Evolutionary conservation across 208 protist genomes (phyloP), one percentile per base, ranked within the genome.

Genomic region (Leishmania arabica): DNA sequence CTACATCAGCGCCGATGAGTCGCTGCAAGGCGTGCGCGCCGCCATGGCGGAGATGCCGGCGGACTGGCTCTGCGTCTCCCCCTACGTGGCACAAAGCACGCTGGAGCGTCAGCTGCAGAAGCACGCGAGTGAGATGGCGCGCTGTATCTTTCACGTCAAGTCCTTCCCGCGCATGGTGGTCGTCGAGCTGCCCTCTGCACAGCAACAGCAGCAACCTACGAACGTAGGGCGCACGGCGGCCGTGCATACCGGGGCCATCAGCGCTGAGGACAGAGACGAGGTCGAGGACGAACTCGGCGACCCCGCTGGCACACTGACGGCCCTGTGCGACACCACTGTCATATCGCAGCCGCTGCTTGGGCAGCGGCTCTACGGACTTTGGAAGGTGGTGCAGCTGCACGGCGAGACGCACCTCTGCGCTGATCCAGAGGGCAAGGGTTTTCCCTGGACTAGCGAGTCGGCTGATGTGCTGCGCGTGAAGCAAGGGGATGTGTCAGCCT

Each of bases 1-100:
- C n/a, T 95, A 93, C 80, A 49, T 95, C 56, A 91, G 88, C 79
- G 85, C 85, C 1, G 92, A 95, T 71, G 84, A 88, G 40, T 82
- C 86, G 7, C 53, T 86, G 21, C 65, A 79, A 11, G 87, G 82
- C 58, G 84, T 93, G 40, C 69, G 77, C 37, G 54, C 64, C 0
- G 79, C 86, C 11, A 82, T 92, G 75, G 65, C 42, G 6, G 74
- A 54, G 21, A 85, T 93, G 84, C 92, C 92, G n/a, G 62, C 31
- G 34, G 75, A 76, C 9, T 95, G 92, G 92, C 73, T 89, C 9
- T 95, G 90, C 72, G 73, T 87, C 45, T 86, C 86, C 0, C 83
- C 86, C 1, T 60, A 66, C 53, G 54, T 71, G 37, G 78, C 75
- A 42, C 77, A 71, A 60, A 77, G 73, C 19, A 31, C 27, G 34